phyloP scores from a whole-genome alignment of 108 stramenopile genomes.

The Cyclotella choctawhatcheeana region DNA sequence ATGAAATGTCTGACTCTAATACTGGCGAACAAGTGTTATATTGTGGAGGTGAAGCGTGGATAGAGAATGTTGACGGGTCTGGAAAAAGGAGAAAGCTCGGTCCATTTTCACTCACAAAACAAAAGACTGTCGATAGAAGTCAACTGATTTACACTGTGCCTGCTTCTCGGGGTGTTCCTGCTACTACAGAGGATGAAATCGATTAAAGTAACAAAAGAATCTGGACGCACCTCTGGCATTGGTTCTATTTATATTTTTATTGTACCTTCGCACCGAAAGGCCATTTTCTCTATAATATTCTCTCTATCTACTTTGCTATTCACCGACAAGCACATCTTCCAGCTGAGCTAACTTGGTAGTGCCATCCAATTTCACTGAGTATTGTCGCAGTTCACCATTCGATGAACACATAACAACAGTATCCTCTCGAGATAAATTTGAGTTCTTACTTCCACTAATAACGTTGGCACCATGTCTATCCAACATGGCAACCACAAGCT shows the following conservation, averaged over 20 bases:
- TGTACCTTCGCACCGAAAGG: background rate
- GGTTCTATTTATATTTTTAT: too few species aligned
- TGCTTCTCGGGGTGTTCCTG: constrained; percentile 3
- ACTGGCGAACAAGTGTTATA: constrained; percentile 35
- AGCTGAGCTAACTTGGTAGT: constrained; percentile 20
- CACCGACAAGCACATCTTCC: constrained; percentile 41
- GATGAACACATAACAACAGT: constrained; percentile 34
- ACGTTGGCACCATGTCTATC: constrained; percentile 13
- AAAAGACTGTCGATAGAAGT: constrained; percentile 46
- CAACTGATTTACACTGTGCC: constrained; percentile 51
- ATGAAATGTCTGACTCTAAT: background rate
- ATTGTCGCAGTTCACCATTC: constrained; percentile 43
- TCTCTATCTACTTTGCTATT: background rate
- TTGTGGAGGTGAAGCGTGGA: constrained; percentile 58
- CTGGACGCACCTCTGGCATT: background rate
- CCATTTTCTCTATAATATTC: background rate
- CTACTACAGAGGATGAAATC: background rate
- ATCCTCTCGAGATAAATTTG: constrained; percentile 32
- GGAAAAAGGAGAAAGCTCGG: constrained; percentile 69
- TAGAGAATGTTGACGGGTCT: constrained; percentile 70
- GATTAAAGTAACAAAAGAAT: background rate
- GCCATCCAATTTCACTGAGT: constrained; percentile 26
- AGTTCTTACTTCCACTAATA: constrained; percentile 1
- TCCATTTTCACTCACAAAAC: constrained; percentile 67
- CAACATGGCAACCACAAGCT: constrained; percentile 35